A percentile compares a stretch with the other conserved stretches of the same genome.
phyloP scores from a whole-genome alignment of 2,329 filamentous ascomycete genomes.

The Pseudocercospora pini-densiflorae region DNA sequence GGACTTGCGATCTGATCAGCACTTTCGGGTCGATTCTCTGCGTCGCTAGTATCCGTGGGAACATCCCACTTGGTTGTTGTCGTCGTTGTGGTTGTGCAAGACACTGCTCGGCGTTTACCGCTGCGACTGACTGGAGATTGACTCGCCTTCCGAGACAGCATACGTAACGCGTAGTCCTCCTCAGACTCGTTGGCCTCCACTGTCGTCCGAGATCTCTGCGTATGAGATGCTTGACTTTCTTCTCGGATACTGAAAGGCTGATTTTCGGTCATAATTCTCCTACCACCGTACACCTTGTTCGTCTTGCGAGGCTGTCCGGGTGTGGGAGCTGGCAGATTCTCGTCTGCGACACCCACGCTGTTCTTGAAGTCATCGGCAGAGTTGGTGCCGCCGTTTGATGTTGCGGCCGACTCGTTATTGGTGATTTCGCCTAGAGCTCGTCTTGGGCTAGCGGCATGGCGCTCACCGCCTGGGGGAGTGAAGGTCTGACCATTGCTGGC shows the following conservation, averaged over 20 bases:
- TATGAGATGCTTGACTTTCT: constrained; percentile 64
- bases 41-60: constrained; percentile 52
- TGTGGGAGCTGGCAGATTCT: constrained; percentile 92
- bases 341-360: constrained; percentile 73
- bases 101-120: constrained; percentile 71
- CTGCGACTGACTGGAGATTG: constrained; percentile 61
- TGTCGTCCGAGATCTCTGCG: constrained; percentile 63
- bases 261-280: constrained; percentile 51
- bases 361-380: constrained; percentile 35
- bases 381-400: constrained; percentile 28
- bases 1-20: constrained; percentile 32
- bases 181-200: constrained; percentile 72
- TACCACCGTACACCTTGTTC: constrained; percentile 75
- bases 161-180: constrained; percentile 80
- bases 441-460: constrained; percentile 58
- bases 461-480: constrained; percentile 81
- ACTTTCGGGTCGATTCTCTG: constrained; percentile 46
- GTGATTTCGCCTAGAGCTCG: constrained; percentile 93
- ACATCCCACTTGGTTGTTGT: constrained; percentile 53
- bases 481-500: constrained; percentile 72
- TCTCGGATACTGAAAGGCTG: constrained; percentile 55
- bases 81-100: constrained; percentile 74
- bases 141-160: constrained; percentile 69
- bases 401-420: constrained; percentile 68
- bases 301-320: constrained; percentile 95